Percentiles rank a stretch among this genome's conserved stretches.
phyloP scores from a whole-genome alignment of 2,329 filamentous ascomycete species.

The Thelonectria rubi region DNA sequence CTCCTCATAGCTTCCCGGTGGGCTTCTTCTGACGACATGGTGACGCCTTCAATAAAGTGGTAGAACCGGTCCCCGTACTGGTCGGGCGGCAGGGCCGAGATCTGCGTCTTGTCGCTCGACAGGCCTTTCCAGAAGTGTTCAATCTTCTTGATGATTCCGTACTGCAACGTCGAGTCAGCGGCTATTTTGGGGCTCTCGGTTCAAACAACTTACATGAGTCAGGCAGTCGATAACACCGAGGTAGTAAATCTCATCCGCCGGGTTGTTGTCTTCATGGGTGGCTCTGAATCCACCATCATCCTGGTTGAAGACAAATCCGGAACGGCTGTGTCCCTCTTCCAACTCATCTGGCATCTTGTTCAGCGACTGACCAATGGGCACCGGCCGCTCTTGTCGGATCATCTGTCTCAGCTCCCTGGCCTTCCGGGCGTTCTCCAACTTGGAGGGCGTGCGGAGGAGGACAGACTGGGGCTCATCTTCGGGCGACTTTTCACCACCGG shows the following conservation, averaged over 20 bases:
- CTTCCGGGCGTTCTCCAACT: conserved; percentile 89
- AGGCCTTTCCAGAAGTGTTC: conserved; percentile 98
- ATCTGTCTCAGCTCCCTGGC: conserved; percentile 90
- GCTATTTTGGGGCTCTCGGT: neutral
- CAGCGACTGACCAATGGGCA: conserved; percentile 86
- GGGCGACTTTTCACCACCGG: conserved; percentile 71
- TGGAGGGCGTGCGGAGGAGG: conserved; percentile 89
- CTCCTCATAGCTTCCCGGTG: conserved; percentile 69
- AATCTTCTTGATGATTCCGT: conserved; percentile 91
- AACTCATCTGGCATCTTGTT: conserved; percentile 92
- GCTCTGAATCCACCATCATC: conserved; percentile 94
- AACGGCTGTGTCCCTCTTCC: conserved; percentile 75
- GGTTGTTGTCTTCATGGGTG: conserved; percentile 86
- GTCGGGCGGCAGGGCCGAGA: conserved; percentile 90
- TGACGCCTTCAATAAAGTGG: conserved; percentile 89
- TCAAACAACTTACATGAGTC: conserved; percentile 78
- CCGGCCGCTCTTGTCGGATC: conserved; percentile 89
- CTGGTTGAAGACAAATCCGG: conserved; percentile 84
- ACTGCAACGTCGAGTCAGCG: conserved; percentile 63
- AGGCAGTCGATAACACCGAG: conserved; percentile 98
- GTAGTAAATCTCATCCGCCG: conserved; percentile 95
- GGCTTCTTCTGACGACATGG: conserved; percentile 88
- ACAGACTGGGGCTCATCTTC: conserved; percentile 70
- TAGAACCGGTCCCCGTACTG: conserved; percentile 94
- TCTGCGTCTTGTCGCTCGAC: conserved; percentile 82